Evolutionary conservation across 2,329 filamentous ascomycete genomes (phyloP).

Genomic region (Venturia carpophila): DNA sequence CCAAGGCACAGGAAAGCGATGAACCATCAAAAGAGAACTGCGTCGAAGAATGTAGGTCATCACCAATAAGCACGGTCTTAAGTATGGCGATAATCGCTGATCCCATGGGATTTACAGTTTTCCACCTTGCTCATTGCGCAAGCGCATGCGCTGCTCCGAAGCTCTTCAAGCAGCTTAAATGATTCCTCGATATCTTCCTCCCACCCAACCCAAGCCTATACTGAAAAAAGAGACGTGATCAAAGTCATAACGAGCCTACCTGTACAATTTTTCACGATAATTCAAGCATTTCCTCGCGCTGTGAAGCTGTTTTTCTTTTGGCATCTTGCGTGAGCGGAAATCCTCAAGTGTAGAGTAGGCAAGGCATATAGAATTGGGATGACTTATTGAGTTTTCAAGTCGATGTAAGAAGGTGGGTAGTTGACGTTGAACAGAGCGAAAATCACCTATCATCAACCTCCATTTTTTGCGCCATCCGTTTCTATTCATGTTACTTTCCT

Average conservation of each 20-base stretch:
- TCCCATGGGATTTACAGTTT: slow-evolving; percentile 54
- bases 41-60: slow-evolving; percentile 90
- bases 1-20: slow-evolving; percentile 56
- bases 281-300: slow-evolving; percentile 4
- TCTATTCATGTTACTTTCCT: background rate
- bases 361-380: slow-evolving; percentile 10
- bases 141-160: slow-evolving; percentile 89
- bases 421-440: background rate
- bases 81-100: slow-evolving; percentile 19
- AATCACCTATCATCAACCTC: background rate
- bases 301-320: slow-evolving; percentile 6
- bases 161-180: slow-evolving; percentile 89
- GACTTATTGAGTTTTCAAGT: slow-evolving; percentile 6
- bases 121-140: slow-evolving; percentile 97
- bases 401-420: slow-evolving; percentile 3
- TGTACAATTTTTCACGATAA: slow-evolving; percentile 7
- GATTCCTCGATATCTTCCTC: slow-evolving; percentile 36
- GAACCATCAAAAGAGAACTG: slow-evolving; percentile 85
- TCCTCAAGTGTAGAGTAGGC: slow-evolving; percentile 2
- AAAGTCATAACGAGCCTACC: background rate
- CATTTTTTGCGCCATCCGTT: background rate
- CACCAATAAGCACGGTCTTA: background rate
- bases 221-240: background rate
- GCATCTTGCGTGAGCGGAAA: background rate
- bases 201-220: background rate